Conservation (phyloP, 306 rosid genomes). For the Corylus avellana region DNA sequence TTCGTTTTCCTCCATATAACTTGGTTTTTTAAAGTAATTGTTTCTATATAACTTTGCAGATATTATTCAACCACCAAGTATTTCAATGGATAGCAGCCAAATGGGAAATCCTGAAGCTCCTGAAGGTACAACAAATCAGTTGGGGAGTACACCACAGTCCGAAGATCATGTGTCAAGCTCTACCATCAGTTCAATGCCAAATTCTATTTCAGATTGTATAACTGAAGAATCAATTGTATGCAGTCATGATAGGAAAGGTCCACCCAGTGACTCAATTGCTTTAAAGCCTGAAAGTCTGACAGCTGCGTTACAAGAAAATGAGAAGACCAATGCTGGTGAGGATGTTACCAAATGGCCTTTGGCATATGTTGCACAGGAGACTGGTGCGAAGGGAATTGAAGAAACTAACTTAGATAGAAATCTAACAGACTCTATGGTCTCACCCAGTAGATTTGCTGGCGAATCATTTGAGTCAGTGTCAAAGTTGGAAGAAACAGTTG, state of each 20-base stretch:
- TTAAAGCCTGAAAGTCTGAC: slow-evolving; percentile 34
- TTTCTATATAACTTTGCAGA: slow-evolving; percentile 40
- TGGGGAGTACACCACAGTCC: slow-evolving; percentile 22
- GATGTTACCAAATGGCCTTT: slow-evolving; percentile 29
- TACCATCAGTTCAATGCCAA: slow-evolving; percentile 17
- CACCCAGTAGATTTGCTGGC: slow-evolving; percentile 31
- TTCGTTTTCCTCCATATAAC: slow-evolving; percentile 7
- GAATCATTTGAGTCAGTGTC: slow-evolving; percentile 32
- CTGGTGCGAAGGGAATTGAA: slow-evolving; percentile 23
- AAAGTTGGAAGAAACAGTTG: slow-evolving; percentile 33
- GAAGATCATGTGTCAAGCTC: slow-evolving; percentile 30
- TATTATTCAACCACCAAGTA: slow-evolving; percentile 22
- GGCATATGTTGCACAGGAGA: slow-evolving; percentile 28
- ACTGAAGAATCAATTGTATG: slow-evolving; percentile 30
- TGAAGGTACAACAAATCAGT: slow-evolving; percentile 25
- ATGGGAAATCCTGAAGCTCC: slow-evolving; percentile 32
- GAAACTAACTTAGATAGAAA: slow-evolving; percentile 28
- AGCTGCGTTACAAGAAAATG: slow-evolving; percentile 33
- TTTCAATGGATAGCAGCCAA: slow-evolving; percentile 34
- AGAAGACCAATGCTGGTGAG: slow-evolving; percentile 28
- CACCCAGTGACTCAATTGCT: slow-evolving; percentile 35
- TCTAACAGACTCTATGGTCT: slow-evolving; percentile 20
- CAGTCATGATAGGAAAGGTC: slow-evolving; percentile 31
- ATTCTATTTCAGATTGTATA: slow-evolving; percentile 34
- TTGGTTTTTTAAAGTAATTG: slow-evolving; percentile 8